phyloP scores from a whole-genome alignment of 108 stramenopile species.

The Pseudonitzschia multiseries region DNA sequence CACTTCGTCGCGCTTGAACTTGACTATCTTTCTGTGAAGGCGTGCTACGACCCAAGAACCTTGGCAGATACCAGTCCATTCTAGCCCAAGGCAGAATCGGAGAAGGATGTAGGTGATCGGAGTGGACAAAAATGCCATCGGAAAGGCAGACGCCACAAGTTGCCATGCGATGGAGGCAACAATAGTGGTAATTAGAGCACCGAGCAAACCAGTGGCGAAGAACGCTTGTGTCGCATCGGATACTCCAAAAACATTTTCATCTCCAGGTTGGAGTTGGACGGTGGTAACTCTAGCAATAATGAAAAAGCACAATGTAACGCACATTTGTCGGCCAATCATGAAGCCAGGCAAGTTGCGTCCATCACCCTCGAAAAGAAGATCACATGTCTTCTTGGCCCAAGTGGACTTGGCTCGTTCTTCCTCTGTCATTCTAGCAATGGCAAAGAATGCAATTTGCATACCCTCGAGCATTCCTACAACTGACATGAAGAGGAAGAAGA shows the following conservation, averaged over 20 bases:
- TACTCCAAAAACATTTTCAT: slow-evolving; percentile 52
- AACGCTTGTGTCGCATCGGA: slow-evolving; percentile 40
- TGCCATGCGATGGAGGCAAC: slow-evolving; percentile 55
- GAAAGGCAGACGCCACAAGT: slow-evolving; percentile 50
- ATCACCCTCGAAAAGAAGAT: slow-evolving; percentile 46
- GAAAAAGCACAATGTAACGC: slow-evolving; percentile 51
- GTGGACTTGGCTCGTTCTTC: slow-evolving; percentile 31
- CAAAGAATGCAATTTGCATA: slow-evolving; percentile 83
- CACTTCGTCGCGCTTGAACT: slow-evolving; percentile 49
- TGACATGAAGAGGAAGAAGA: slow-evolving; percentile 72
- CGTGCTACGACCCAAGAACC: slow-evolving; percentile 38
- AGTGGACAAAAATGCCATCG: slow-evolving; percentile 56
- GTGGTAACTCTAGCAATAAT: slow-evolving; percentile 40
- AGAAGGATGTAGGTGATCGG: slow-evolving; percentile 49
- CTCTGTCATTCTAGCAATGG: slow-evolving; percentile 58
- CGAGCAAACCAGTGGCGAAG: slow-evolving; percentile 56
- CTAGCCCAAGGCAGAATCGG: slow-evolving; percentile 45
- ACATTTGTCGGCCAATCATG: slow-evolving; percentile 59
- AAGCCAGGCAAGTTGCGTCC: slow-evolving; percentile 66
- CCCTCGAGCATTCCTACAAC: slow-evolving; percentile 82
- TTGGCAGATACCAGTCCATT: slow-evolving; percentile 49
- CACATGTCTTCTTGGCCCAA: slow-evolving; percentile 32
- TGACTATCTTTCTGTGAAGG: slow-evolving; percentile 26
- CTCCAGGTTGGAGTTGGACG: slow-evolving; percentile 53
- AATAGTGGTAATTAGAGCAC: slow-evolving; percentile 55